These are phyloP conservation scores for Candida tetrigidarum DNA, from an alignment of 1,139 yeast species.

Conservation along the genomic window DNA sequence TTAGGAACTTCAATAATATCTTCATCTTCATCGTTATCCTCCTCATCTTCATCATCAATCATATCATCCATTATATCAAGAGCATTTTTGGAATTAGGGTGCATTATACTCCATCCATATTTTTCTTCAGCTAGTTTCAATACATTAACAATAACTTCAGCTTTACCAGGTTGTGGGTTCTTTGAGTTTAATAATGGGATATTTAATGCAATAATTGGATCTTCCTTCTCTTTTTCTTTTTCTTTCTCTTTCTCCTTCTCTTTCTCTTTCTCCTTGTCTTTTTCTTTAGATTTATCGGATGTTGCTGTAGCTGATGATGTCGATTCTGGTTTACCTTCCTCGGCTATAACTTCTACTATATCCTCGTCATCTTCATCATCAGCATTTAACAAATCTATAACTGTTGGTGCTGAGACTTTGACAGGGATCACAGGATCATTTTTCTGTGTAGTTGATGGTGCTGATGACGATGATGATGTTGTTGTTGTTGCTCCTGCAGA, in stretches of 20 bases:
- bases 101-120: conserved; percentile 78
- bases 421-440: conserved; percentile 18
- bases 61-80: conserved; percentile 66
- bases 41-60: conserved; percentile 64
- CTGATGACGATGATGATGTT: neutral
- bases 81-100: conserved; percentile 67
- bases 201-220: conserved; percentile 61
- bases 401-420: conserved; percentile 18
- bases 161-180: conserved; percentile 62
- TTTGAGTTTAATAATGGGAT: conserved; percentile 57
- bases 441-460: conserved; percentile 17
- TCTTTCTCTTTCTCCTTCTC: conserved; percentile 31
- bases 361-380: conserved; percentile 14
- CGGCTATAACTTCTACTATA: conserved; percentile 13
- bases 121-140: conserved; percentile 81
- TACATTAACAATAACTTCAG: conserved; percentile 80
- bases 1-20: conserved; percentile 34
- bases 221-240: conserved; percentile 27
- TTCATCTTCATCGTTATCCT: conserved; percentile 60
- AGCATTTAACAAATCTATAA: conserved; percentile 19
- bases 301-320: conserved; percentile 14
- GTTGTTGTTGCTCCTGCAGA: neutral
- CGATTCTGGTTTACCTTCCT: conserved; percentile 13
- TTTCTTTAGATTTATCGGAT: conserved; percentile 17
- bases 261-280: conserved; percentile 24